Conservation (phyloP, 192 early-diverging fungal genomes). For the Coemansia aciculifera region DNA sequence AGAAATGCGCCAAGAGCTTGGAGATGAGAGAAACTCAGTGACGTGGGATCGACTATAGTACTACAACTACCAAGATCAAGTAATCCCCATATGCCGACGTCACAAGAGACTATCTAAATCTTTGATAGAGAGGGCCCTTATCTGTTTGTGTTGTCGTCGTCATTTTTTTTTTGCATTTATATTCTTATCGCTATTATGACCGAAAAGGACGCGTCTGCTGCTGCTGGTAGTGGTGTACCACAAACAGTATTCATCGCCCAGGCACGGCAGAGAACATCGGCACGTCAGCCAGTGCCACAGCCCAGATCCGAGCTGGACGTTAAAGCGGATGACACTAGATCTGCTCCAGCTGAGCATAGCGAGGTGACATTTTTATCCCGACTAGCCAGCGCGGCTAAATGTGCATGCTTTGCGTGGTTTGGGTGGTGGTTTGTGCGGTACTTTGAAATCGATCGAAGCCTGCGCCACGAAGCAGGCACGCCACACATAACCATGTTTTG, state of each 20-base stretch:
- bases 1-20: background rate
- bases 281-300: background rate
- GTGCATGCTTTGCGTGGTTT: slow-evolving; percentile 25
- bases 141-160: no score
- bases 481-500: slow-evolving; percentile 43
- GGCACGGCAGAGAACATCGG: slow-evolving; percentile 19
- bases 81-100: slow-evolving; percentile 7
- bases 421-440: slow-evolving; percentile 38
- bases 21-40: background rate
- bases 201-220: background rate
- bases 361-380: slow-evolving; percentile 8
- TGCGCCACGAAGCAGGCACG: slow-evolving; percentile 30
- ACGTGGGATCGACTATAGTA: background rate
- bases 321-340: background rate
- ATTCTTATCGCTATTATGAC: background rate
- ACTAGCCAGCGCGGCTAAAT: slow-evolving; percentile 23
- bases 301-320: background rate
- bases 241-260: slow-evolving; percentile 34
- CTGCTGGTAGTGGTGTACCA: background rate
- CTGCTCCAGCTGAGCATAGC: slow-evolving; percentile 2
- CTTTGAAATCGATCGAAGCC: slow-evolving; percentile 47
- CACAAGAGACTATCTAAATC: background rate
- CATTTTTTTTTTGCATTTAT: background rate
- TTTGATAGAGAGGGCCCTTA: background rate
- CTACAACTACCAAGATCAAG: background rate